Conservation (phyloP, 257 asterid genomes). For the Rauvolfia tetraphylla region DNA sequence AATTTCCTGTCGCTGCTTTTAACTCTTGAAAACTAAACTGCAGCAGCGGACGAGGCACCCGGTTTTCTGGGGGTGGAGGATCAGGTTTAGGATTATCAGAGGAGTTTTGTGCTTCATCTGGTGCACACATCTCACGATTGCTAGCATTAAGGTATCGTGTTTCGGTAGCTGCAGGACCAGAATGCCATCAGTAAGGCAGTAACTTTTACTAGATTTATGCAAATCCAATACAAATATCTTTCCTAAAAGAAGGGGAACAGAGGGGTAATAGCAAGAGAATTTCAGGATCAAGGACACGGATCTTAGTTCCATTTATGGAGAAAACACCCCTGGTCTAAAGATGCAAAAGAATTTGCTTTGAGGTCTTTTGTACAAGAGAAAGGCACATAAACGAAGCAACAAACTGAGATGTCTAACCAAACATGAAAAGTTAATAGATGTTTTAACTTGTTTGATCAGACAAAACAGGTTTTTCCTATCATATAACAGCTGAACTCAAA, state of each 20-base stretch:
- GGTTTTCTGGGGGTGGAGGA: slow-evolving; percentile 31
- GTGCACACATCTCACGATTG: slow-evolving; percentile 78
- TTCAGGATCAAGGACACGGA: not conserved
- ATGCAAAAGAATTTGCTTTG: not conserved
- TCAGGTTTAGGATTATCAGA: slow-evolving; percentile 43
- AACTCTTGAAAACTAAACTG: slow-evolving; percentile 77
- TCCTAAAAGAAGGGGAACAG: not conserved
- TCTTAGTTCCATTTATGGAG: not conserved
- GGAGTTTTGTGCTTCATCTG: slow-evolving; percentile 58
- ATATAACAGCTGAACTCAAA: not conserved
- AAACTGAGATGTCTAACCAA: not conserved
- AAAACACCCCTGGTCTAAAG: not conserved
- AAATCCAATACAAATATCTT: not conserved
- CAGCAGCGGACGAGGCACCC: slow-evolving; percentile 58
- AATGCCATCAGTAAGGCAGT: slow-evolving; percentile 7
- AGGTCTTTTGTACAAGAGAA: not conserved
- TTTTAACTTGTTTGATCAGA: not conserved
- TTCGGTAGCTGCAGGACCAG: slow-evolving; percentile 57
- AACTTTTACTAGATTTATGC: not conserved
- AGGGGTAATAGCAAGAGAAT: not conserved
- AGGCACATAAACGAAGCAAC: not conserved
- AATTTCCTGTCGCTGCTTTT: slow-evolving; percentile 86
- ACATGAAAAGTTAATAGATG: not conserved
- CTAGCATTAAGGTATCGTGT: slow-evolving; percentile 76
- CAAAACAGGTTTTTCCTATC: not conserved